Evolutionary conservation across 2,329 filamentous ascomycete species (phyloP).

Genomic region (Zasmidium cellare): DNA sequence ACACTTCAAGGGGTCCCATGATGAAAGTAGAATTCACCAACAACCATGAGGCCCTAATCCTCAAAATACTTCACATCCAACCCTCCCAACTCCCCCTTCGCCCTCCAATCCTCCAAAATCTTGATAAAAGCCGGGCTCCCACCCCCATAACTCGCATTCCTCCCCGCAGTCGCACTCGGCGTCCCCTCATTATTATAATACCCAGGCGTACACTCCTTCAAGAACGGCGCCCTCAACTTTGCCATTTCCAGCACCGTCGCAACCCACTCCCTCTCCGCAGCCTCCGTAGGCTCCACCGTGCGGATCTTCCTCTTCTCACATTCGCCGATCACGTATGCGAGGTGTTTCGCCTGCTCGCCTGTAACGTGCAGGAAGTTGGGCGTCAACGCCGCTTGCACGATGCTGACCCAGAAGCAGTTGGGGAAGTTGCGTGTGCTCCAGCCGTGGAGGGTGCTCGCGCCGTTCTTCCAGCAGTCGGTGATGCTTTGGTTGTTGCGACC

Average conservation of each 20-base stretch:
- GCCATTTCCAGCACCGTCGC: slow-evolving; percentile 43
- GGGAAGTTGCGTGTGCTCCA: slow-evolving; percentile 52
- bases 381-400: slow-evolving; percentile 43
- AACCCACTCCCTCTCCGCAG: slow-evolving; percentile 52
- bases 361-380: slow-evolving; percentile 42
- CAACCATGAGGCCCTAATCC: too few relatives aligned
- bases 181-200: slow-evolving; percentile 53
- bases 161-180: slow-evolving; percentile 6
- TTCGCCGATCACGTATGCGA: slow-evolving; percentile 46
- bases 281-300: slow-evolving; percentile 46
- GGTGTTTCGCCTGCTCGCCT: slow-evolving; percentile 42
- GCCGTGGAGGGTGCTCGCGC: slow-evolving; percentile 55
- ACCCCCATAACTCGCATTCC: slow-evolving; percentile 22
- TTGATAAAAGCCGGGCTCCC: slow-evolving; percentile 22
- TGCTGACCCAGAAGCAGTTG: slow-evolving; percentile 53
- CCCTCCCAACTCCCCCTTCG: slow-evolving; percentile 18
- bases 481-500: slow-evolving; percentile 50
- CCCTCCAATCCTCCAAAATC: slow-evolving; percentile 23
- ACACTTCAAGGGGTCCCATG: too few relatives aligned
- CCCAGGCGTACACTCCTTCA: slow-evolving; percentile 54
- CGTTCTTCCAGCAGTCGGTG: slow-evolving; percentile 45
- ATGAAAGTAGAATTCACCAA: too few relatives aligned
- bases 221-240: slow-evolving; percentile 37
- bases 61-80: slow-evolving; percentile 19
- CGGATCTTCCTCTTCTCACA: slow-evolving; percentile 29